Base-by-base conservation (phyloP, 805 yeast species). In the Isabelozyma gotoi region DNA sequence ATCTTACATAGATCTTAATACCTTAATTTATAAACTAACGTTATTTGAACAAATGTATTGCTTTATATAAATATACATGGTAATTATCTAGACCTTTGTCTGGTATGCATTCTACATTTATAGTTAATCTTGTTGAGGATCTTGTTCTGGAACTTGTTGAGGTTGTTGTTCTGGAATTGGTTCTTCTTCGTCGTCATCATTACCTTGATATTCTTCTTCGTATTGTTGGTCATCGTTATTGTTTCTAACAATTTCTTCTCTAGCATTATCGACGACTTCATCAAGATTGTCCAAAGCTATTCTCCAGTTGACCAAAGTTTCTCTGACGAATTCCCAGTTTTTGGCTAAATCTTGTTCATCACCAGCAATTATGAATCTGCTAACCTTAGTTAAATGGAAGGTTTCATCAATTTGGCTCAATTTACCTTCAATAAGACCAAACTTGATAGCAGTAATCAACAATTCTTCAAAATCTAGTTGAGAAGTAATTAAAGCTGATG, bases 391-490 rank as follows among this genome's bases (percentile, higher is more conserved):
- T 50, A 71, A 67, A 47, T 63, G 59, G 53, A 72, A 71, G 6
- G 65, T 57, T 46, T 67, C 64, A 31, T 66, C 68, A 36, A 71
- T 60, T 56, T 72, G 77, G 55, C 71, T 69, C 50, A 72, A 63
- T 51, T 70, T 71, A 41, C 76, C 77, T 56, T 71, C 75, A 40
- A 72, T 54, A 40, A 72, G 69, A 36, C 71, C 72, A n/a, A 69
- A 60, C 52, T 69, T 70, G 48, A 72, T 71, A 32, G 74, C 62
- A 50, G 67, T 68, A 33, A 72, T 64, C 48, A 72, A 56, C 45
- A 71, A 60, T 36, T 61, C 55, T 53, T 72, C 77, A 38, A 71
- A 63, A 39, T 68, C 73, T 31, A 54, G 46, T 12, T 64, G 43
- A 7, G 65, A 53, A 3, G 60, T 47, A 11, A 59, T 58, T 44